Conservation (phyloP, 306 rosid species). For the Lathyrus tuberosus region DNA sequence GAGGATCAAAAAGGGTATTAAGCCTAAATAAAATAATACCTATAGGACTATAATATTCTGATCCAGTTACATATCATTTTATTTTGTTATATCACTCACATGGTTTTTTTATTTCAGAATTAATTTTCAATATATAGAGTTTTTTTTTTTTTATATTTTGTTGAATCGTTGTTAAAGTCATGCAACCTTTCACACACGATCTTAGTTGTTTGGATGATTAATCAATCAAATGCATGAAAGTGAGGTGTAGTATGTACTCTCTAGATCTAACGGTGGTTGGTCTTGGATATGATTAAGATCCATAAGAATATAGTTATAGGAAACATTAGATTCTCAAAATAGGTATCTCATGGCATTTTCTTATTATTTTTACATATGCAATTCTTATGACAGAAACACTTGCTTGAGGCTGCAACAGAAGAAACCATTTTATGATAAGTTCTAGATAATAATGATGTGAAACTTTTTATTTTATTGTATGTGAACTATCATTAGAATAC, state of each 20-base stretch:
- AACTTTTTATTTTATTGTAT: neutral
- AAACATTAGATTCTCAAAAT: slow-evolving; percentile 62
- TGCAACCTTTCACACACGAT: slow-evolving; percentile 83
- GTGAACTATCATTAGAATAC: no score
- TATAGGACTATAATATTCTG: slow-evolving; percentile 29
- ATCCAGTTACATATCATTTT: slow-evolving; percentile 36
- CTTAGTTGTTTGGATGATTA: slow-evolving; percentile 40
- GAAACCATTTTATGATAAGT: slow-evolving; percentile 14
- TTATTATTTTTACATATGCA: slow-evolving; percentile 16
- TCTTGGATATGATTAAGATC: neutral
- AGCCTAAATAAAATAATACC: no score
- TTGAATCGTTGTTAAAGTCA: slow-evolving; percentile 65
- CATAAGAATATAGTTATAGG: no score
- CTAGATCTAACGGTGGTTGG: neutral
- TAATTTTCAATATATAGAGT: neutral
- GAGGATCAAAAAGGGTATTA: no score
- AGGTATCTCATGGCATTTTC: slow-evolving; percentile 25
- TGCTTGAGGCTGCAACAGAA: slow-evolving; percentile 29
- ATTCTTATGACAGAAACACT: slow-evolving; percentile 15
- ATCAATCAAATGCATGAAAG: no score
- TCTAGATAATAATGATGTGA: slow-evolving; percentile 8
- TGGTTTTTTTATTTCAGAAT: slow-evolving; percentile 18
- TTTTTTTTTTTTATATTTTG: neutral
- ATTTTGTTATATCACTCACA: slow-evolving; percentile 45
- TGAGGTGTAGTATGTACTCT: no score